These are phyloP conservation scores for Musa acuminata DNA, from an alignment of 176 grass and related monocot genomes.

Conservation along the genomic window DNA sequence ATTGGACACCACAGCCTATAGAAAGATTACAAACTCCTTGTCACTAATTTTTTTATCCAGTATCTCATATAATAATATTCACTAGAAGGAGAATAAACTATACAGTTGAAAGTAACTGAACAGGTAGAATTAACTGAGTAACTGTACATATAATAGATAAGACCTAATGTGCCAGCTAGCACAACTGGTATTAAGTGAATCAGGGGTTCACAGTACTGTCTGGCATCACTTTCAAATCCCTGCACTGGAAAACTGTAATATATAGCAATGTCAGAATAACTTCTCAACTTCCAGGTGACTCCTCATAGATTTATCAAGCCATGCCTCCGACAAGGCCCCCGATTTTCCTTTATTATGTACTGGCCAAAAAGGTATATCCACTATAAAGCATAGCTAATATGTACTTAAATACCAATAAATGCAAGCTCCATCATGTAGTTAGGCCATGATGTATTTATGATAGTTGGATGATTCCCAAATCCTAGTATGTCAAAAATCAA, in stretches of 20 bases:
- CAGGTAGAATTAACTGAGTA: no score
- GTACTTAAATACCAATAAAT: background rate
- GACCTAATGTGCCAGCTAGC: background rate
- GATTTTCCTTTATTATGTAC: background rate
- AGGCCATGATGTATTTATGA: background rate
- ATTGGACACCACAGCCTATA: no score
- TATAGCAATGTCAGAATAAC: background rate
- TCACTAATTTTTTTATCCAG: background rate
- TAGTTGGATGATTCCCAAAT: background rate
- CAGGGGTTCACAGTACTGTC: no score
- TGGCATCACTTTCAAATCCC: background rate
- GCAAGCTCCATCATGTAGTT: background rate
- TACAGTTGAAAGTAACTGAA: no score
- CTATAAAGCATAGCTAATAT: background rate
- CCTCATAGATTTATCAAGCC: background rate
- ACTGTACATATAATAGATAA: background rate
- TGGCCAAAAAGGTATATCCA: background rate
- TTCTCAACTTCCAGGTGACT: background rate
- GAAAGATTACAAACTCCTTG: no score
- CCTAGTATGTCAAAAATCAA: constrained; percentile 25
- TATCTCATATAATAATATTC: background rate
- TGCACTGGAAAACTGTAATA: background rate
- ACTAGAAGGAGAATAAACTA: no score
- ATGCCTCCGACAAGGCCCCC: background rate
- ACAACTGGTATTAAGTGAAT: background rate